These are phyloP conservation scores for Suillus luteus DNA, from an alignment of 768 basidiomycete genomes.

Conservation along the genomic window DNA sequence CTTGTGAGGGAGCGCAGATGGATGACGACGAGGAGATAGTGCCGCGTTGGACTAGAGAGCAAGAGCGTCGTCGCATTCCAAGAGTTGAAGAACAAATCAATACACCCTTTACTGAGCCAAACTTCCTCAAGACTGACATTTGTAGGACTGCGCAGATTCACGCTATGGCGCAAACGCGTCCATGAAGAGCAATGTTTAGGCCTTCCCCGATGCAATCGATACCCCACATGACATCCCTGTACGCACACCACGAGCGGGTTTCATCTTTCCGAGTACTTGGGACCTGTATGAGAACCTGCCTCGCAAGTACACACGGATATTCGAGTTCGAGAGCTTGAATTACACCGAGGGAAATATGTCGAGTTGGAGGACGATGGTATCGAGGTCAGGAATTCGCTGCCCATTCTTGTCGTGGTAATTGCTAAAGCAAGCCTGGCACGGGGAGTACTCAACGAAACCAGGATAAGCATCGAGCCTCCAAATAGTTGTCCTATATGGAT, in stretches of 20 bases:
- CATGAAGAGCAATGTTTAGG: slow-evolving; percentile 78
- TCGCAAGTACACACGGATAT: slow-evolving; percentile 90
- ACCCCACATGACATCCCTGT: slow-evolving; percentile 87
- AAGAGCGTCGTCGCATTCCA: slow-evolving; percentile 63
- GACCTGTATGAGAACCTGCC: slow-evolving; percentile 96
- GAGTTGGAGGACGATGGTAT: slow-evolving; percentile 66
- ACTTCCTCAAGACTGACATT: slow-evolving; percentile 3
- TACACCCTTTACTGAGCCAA: slow-evolving; percentile 38
- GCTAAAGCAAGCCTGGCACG: slow-evolving; percentile 62
- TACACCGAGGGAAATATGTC: slow-evolving; percentile 73
- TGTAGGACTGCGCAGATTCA: slow-evolving; percentile 46
- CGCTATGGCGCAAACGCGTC: slow-evolving; percentile 44
- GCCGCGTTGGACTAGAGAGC: slow-evolving; percentile 56
- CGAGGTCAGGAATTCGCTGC: slow-evolving; percentile 50
- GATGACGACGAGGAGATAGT: slow-evolving; percentile 68
- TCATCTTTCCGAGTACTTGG: slow-evolving; percentile 90
- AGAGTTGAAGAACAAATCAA: slow-evolving; percentile 90
- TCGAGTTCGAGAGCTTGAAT: slow-evolving; percentile 94
- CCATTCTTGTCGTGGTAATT: not conserved
- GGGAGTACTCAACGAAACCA: slow-evolving; percentile 59
- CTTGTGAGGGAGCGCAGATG: slow-evolving; percentile 62
- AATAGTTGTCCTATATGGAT: too few relatives aligned
- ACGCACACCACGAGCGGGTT: slow-evolving; percentile 84
- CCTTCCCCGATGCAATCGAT: slow-evolving; percentile 95
- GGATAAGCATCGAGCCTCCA: too few relatives aligned